A percentile compares a stretch with the other conserved stretches of the same genome.
Conservation (phyloP, 1,284 basidiomycete genomes). For the Phenoliferia sp. region DNA sequence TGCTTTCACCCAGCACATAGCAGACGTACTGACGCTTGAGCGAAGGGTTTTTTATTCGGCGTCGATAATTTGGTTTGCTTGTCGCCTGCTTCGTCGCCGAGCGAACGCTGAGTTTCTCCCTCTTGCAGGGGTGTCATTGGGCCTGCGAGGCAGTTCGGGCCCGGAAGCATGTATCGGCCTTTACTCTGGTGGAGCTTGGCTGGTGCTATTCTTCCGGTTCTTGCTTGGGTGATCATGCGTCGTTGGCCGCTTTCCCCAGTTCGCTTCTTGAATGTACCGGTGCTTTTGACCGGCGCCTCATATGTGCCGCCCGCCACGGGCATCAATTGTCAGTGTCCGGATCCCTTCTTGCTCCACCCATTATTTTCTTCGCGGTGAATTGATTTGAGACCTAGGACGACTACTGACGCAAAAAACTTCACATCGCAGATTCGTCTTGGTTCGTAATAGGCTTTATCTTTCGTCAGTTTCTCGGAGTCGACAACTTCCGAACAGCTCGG, state of each 20-base stretch:
- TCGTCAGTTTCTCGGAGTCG: no score
- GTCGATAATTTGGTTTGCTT: slow-evolving; percentile 70
- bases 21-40: no score
- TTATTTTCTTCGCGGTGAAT: no score
- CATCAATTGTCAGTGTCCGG: slow-evolving; percentile 60
- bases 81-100: not conserved
- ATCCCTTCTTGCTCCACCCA: not conserved
- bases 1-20: no score
- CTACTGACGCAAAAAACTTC: no score
- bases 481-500: no score
- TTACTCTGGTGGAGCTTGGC: slow-evolving; percentile 73
- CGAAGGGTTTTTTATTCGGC: slow-evolving; percentile 86
- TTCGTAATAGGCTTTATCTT: slow-evolving; percentile 83
- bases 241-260: slow-evolving; percentile 63
- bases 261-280: slow-evolving; percentile 73
- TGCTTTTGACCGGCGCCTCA: slow-evolving; percentile 73
- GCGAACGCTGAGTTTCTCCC: not conserved
- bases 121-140: slow-evolving; percentile 85
- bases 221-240: slow-evolving; percentile 72
- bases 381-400: no score
- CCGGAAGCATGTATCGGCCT: slow-evolving; percentile 67
- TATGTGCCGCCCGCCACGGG: slow-evolving; percentile 83
- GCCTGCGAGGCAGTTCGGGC: slow-evolving; percentile 73
- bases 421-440: slow-evolving; percentile 74
- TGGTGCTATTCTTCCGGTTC: slow-evolving; percentile 74